Evolutionary conservation across 106 monocot species (phyloP).

Genomic region (Allium sativum): DNA sequence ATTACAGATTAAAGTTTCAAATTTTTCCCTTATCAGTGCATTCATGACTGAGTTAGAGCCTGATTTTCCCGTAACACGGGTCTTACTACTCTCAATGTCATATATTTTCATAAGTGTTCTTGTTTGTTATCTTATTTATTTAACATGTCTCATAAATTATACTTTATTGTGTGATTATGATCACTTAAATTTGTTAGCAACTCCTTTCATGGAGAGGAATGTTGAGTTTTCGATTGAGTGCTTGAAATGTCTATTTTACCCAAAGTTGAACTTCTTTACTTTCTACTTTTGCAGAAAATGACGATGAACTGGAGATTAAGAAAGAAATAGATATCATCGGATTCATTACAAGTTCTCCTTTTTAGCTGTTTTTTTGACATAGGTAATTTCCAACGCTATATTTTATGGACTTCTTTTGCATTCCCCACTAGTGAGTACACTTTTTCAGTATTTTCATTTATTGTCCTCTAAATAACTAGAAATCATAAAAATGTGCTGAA

Average conservation of each 20-base stretch:
- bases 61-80: slow-evolving; percentile 79
- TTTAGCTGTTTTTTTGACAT: too few species aligned
- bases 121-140: background rate
- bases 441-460: too few species aligned
- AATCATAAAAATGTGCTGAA: too few species aligned
- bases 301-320: too few species aligned
- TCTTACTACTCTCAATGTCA: slow-evolving; percentile 1
- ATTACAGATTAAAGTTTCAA: slow-evolving; percentile 76
- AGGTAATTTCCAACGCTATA: too few species aligned
- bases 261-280: too few species aligned
- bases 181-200: slow-evolving; percentile 60
- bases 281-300: too few species aligned
- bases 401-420: too few species aligned
- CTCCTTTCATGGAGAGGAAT: slow-evolving; percentile 88
- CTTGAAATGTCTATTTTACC: slow-evolving; percentile 98
- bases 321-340: too few species aligned
- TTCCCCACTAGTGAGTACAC: too few species aligned
- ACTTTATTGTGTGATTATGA: slow-evolving; percentile 73
- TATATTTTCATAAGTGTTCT: background rate
- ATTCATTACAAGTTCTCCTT: too few species aligned
- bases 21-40: slow-evolving; percentile 88
- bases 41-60: slow-evolving; percentile 92
- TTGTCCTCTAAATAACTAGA: too few species aligned
- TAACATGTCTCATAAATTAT: background rate
- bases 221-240: slow-evolving; percentile 86